Evolutionary conservation across 129 eudicot genomes (phyloP).

Genomic region (Erigeron canadensis): DNA sequence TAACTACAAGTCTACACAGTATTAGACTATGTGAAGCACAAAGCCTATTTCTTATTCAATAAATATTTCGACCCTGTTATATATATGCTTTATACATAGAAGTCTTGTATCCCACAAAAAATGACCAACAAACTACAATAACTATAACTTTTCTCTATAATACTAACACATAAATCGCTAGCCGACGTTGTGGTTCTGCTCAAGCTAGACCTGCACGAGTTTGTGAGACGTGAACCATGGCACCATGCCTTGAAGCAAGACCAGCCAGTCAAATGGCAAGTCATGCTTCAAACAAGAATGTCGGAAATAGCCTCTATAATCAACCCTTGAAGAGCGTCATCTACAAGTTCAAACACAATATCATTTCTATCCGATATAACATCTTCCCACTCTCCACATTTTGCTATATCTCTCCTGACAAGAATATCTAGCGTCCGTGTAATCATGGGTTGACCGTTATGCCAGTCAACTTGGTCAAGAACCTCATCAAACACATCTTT

Average conservation of each 20-base stretch:
- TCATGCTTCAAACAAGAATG: constrained; percentile 23
- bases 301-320: constrained; percentile 37
- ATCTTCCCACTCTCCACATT: constrained; percentile 50
- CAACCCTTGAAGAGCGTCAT: constrained; percentile 43
- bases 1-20: background rate
- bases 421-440: constrained; percentile 52
- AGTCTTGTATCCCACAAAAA: constrained; percentile 24
- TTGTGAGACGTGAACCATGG: constrained; percentile 17
- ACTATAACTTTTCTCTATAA: constrained; percentile 25
- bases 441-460: constrained; percentile 34
- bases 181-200: background rate
- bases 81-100: constrained; percentile 25
- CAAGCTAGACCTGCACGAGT: background rate
- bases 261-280: constrained; percentile 21
- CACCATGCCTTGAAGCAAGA: background rate
- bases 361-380: constrained; percentile 36
- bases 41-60: constrained; percentile 27
- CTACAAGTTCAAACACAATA: constrained; percentile 46
- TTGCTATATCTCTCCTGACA: constrained; percentile 40
- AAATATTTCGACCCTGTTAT: constrained; percentile 17
- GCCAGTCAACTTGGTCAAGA: constrained; percentile 50
- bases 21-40: background rate
- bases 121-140: constrained; percentile 22
- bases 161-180: constrained; percentile 25
- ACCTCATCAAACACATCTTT: constrained; percentile 46